phyloP scores from a whole-genome alignment of 1,139 yeast species.

The Yarrowia galli region DNA sequence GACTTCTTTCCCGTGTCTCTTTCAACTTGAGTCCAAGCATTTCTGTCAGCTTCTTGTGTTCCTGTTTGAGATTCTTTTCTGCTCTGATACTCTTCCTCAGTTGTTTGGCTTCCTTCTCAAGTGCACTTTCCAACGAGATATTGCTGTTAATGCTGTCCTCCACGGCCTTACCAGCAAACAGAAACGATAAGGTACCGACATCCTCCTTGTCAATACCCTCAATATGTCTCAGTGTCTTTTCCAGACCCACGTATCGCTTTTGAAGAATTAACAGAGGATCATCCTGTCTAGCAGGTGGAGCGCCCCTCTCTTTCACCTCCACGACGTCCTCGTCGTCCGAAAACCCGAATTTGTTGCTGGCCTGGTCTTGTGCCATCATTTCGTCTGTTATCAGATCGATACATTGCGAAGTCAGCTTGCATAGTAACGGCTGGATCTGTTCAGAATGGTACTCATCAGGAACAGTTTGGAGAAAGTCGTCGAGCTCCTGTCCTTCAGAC shows the following conservation, averaged over 20 bases:
- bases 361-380: neutral
- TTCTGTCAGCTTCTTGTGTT: conserved; percentile 9
- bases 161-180: conserved; percentile 27
- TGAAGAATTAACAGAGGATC: neutral
- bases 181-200: conserved; percentile 10
- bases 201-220: conserved; percentile 10
- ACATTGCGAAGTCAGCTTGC: conserved; percentile 1
- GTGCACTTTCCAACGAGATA: neutral
- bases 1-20: conserved; percentile 8
- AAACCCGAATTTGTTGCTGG: conserved; percentile 16
- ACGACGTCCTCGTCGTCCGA: conserved; percentile 34
- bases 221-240: neutral
- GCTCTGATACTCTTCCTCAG: neutral
- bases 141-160: conserved; percentile 21
- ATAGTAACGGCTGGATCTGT: conserved; percentile 1
- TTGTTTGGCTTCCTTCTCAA: conserved; percentile 3
- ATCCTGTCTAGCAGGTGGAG: neutral
- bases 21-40: conserved; percentile 1
- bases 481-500: conserved; percentile 22
- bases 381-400: neutral
- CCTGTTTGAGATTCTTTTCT: conserved; percentile 4
- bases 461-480: conserved; percentile 18
- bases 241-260: conserved; percentile 1
- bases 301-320: neutral
- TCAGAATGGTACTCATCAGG: conserved; percentile 10